Evolutionary conservation across 139 green algal genomes (phyloP).

Genomic region (Coccomyxa sp.): DNA sequence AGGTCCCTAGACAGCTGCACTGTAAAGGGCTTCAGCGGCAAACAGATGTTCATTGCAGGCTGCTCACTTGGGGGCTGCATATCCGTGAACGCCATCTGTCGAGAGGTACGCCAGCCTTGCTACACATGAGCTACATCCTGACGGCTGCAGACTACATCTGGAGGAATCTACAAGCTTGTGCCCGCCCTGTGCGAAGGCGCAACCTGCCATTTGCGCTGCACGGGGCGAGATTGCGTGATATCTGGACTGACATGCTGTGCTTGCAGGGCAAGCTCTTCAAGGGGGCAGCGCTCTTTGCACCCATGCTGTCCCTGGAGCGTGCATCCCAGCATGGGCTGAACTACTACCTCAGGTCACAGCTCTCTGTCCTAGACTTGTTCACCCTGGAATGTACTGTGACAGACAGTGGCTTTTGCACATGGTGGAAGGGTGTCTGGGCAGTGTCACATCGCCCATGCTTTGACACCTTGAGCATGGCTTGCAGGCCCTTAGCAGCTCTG

Average conservation of each 20-base stretch:
- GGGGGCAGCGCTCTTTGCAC: constrained; percentile 54
- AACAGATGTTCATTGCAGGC: constrained; percentile 57
- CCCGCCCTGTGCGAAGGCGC: background rate
- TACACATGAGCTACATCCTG: background rate
- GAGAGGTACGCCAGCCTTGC: background rate
- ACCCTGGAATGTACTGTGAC: background rate
- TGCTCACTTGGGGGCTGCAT: constrained; percentile 68
- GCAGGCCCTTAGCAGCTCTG: constrained; percentile 31
- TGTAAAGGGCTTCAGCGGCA: constrained; percentile 23
- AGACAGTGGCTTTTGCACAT: too few relatives aligned
- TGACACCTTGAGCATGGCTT: too few relatives aligned
- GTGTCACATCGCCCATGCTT: too few relatives aligned
- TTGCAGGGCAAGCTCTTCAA: constrained; percentile 32
- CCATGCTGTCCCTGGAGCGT: constrained; percentile 67
- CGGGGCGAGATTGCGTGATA: too few relatives aligned
- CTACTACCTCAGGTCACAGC: constrained; percentile 33
- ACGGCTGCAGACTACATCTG: background rate
- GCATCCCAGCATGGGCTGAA: constrained; percentile 55
- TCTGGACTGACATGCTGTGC: background rate
- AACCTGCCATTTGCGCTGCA: too few relatives aligned
- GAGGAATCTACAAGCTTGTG: background rate
- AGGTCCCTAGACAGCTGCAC: constrained; percentile 6
- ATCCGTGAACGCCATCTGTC: constrained; percentile 31
- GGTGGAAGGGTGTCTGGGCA: too few relatives aligned
- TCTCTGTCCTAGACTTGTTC: background rate